These are phyloP conservation scores for Emiliania huxleyi DNA, from an alignment of 78 protist species.

Conservation along the genomic window DNA sequence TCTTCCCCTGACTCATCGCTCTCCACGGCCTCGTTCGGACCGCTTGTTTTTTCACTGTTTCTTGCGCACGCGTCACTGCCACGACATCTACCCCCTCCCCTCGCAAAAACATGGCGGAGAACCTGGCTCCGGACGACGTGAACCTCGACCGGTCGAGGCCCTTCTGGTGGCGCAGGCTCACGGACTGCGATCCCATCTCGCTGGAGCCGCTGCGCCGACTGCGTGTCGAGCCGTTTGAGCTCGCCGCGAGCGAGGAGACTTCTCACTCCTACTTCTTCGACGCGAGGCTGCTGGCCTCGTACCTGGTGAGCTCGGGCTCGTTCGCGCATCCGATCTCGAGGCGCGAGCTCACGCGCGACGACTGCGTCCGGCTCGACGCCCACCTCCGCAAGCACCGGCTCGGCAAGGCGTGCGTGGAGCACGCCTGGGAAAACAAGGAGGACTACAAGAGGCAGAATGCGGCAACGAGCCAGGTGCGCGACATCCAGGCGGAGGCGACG, in stretches of 20 bases:
- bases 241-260: neutral
- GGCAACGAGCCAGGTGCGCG: neutral
- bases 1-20: no score
- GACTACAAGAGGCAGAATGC: neutral
- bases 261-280: neutral
- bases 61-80: no score
- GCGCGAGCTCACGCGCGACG: neutral
- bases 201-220: neutral
- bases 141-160: neutral
- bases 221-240: neutral
- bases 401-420: neutral
- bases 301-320: neutral
- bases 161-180: constrained; percentile 7
- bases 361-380: neutral
- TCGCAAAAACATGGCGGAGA: neutral
- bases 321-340: constrained; percentile 5
- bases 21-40: no score
- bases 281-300: neutral
- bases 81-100: no score
- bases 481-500: neutral
- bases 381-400: neutral
- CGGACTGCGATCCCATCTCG: neutral
- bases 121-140: neutral
- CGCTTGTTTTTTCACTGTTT: no score
- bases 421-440: neutral